Percentiles rank a stretch among this genome's conserved stretches.
These are phyloP conservation scores for Xylariaceae sp. DNA, from an alignment of 2,329 filamentous ascomycete genomes.

Conservation along the genomic window DNA sequence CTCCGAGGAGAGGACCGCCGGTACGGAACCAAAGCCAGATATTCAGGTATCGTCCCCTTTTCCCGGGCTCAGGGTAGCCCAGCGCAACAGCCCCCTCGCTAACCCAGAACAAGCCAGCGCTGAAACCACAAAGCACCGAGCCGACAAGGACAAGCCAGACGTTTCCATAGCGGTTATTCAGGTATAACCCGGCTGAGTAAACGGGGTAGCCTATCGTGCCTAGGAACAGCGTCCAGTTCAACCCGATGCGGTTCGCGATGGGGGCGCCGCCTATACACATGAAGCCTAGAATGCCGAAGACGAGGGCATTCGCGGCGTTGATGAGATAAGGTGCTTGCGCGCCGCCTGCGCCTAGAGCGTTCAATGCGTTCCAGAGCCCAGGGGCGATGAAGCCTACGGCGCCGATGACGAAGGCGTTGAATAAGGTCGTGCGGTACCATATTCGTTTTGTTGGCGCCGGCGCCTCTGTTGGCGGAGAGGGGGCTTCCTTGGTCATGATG, in stretches of 20 bases:
- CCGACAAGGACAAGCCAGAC: constrained; percentile 64
- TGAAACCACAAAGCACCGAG: constrained; percentile 62
- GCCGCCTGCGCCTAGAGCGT: constrained; percentile 46
- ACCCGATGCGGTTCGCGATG: constrained; percentile 32
- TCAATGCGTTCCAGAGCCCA: constrained; percentile 53
- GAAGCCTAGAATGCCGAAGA: constrained; percentile 34
- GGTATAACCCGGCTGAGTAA: constrained; percentile 35
- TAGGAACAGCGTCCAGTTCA: constrained; percentile 31
- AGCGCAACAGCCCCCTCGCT: constrained; percentile 68
- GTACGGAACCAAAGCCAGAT: constrained; percentile 60
- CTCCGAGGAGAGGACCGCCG: constrained; percentile 57
- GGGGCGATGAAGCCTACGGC: constrained; percentile 47
- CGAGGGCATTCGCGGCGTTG: constrained; percentile 34
- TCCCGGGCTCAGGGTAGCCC: constrained; percentile 64
- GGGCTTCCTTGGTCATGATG: constrained; percentile 11
- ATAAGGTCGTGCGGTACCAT: constrained; percentile 48
- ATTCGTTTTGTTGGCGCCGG: constrained; percentile 12
- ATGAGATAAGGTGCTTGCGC: constrained; percentile 45
- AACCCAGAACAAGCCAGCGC: constrained; percentile 70
- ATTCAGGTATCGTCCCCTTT: constrained; percentile 58
- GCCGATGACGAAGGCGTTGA: constrained; percentile 50
- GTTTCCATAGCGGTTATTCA: constrained; percentile 43
- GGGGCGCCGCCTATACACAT: constrained; percentile 32
- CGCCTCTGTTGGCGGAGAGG: background rate
- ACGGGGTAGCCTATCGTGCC: constrained; percentile 33